Conservation (phyloP, 1,284 basidiomycete species). For the Malassezia nana region DNA sequence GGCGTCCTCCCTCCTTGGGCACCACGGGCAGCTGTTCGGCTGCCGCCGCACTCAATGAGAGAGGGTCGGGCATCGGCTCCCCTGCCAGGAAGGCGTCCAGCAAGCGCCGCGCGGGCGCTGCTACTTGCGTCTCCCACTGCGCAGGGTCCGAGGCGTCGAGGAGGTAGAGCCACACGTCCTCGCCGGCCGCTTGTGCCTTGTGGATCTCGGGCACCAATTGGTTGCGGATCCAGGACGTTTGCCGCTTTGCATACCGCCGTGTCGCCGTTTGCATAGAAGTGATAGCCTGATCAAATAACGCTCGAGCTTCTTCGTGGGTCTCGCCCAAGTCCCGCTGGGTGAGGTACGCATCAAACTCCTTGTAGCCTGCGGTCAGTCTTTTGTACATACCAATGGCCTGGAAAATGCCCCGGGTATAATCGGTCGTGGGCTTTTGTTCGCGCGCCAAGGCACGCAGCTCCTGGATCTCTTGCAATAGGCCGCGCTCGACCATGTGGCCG, state of each 20-base stretch:
- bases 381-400: constrained; percentile 76
- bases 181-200: constrained; percentile 16
- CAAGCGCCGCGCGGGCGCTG: constrained; percentile 30
- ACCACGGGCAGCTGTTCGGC: constrained; percentile 49
- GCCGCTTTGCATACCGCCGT: constrained; percentile 79
- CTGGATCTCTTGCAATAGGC: constrained; percentile 71
- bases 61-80: constrained; percentile 57
- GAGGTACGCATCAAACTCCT: constrained; percentile 69
- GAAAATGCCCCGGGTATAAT: constrained; percentile 71
- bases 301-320: neutral
- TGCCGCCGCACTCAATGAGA: constrained; percentile 56
- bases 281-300: constrained; percentile 57
- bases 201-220: constrained; percentile 69
- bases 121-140: constrained; percentile 54
- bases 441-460: constrained; percentile 51
- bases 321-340: constrained; percentile 28
- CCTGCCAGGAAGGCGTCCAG: constrained; percentile 56
- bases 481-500: constrained; percentile 80
- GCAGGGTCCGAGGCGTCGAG: constrained; percentile 61
- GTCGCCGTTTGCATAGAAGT: constrained; percentile 77
- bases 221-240: constrained; percentile 84
- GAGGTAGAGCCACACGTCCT: constrained; percentile 51
- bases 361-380: constrained; percentile 60
- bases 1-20: constrained; percentile 14
- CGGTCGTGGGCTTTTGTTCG: neutral